These are phyloP conservation scores for Populus tremula DNA, from an alignment of 345 rosid species.

Conservation along the genomic window DNA sequence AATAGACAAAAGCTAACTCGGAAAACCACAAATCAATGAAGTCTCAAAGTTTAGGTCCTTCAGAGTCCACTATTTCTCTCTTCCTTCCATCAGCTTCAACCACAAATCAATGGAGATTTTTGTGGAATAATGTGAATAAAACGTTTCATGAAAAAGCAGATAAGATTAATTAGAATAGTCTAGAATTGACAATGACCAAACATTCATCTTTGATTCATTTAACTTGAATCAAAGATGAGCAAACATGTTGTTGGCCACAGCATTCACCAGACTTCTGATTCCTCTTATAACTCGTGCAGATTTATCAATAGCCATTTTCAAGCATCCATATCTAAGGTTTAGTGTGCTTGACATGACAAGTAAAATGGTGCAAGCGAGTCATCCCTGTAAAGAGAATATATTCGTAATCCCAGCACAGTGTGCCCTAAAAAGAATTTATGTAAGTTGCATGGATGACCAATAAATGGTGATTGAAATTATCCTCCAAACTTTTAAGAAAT, in stretches of 20 bases:
- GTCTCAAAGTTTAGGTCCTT: neutral
- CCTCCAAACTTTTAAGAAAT: neutral
- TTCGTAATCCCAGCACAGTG: neutral
- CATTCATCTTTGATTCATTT: neutral
- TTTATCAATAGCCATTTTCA: slow-evolving; percentile 3
- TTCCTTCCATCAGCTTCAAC: neutral
- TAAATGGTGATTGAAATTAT: neutral
- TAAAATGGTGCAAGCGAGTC: neutral
- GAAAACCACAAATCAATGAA: too few species aligned
- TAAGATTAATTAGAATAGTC: neutral
- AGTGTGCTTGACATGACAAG: neutral
- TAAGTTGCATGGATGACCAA: neutral
- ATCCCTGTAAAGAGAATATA: slow-evolving; percentile 4
- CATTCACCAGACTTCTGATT: neutral
- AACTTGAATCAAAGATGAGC: neutral
- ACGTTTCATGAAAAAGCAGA: neutral
- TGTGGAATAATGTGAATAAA: neutral
- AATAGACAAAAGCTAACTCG: too few species aligned
- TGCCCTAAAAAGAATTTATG: neutral
- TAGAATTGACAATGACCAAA: neutral
- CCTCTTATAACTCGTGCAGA: neutral
- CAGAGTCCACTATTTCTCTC: neutral
- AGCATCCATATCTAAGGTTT: slow-evolving; percentile 18
- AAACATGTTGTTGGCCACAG: neutral
- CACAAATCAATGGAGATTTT: neutral